phyloP scores from a whole-genome alignment of 306 rosid species.

The Calophaca sinica region DNA sequence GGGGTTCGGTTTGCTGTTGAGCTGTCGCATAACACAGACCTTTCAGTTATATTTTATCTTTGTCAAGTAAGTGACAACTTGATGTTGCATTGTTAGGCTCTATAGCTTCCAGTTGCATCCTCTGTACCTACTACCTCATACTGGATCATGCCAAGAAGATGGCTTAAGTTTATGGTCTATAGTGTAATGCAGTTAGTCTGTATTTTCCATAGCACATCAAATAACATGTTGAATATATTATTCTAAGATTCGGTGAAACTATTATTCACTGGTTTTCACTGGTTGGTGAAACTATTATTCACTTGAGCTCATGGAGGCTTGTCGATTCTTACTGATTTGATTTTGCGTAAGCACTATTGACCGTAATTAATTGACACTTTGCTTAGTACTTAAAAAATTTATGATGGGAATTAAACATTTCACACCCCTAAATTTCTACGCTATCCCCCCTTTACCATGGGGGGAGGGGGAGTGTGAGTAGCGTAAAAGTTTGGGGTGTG shows the following conservation, averaged over 20 bases:
- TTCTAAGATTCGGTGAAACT: constrained; percentile 30
- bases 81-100: constrained; percentile 23
- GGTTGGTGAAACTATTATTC: constrained; percentile 24
- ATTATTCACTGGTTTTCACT: constrained; percentile 26
- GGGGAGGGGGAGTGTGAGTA: background rate
- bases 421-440: background rate
- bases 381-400: constrained; percentile 17
- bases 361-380: constrained; percentile 19
- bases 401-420: background rate
- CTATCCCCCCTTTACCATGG: background rate
- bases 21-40: constrained; percentile 87
- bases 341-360: constrained; percentile 1
- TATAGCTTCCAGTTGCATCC: constrained; percentile 15
- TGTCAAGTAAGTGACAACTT: constrained; percentile 71
- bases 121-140: background rate
- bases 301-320: constrained; percentile 29
- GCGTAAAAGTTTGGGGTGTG: background rate
- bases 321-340: background rate
- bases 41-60: constrained; percentile 79
- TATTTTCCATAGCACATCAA: constrained; percentile 6
- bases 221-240: background rate
- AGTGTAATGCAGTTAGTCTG: background rate
- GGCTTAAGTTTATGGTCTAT: constrained; percentile 4
- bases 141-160: constrained; percentile 11
- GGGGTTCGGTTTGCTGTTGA: constrained; percentile 90